Conservation (phyloP, 768 basidiomycete genomes). For the Trametes coccinea region DNA sequence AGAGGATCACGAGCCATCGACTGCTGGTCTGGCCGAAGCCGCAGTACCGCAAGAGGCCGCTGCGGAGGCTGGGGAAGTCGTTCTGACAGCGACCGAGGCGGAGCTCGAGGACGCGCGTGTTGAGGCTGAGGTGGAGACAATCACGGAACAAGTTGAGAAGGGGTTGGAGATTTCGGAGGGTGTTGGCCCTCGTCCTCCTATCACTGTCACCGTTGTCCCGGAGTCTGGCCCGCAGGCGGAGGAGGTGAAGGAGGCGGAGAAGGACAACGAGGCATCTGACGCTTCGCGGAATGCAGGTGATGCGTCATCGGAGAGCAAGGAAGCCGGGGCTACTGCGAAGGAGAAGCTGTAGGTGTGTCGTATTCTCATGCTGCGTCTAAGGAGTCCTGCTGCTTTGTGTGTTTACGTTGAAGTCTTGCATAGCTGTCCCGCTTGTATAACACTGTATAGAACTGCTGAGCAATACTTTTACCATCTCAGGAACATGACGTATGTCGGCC, state of each 20-base stretch:
- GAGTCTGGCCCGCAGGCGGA: neutral
- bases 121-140: conserved; percentile 10
- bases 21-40: neutral
- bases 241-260: neutral
- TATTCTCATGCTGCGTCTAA: neutral
- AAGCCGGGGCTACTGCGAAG: neutral
- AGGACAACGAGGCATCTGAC: neutral
- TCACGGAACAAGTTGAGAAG: conserved; percentile 12
- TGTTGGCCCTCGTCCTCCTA: neutral
- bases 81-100: neutral
- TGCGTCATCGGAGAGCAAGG: neutral
- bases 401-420: neutral
- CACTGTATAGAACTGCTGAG: neutral
- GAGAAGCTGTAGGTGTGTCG: conserved; percentile 15
- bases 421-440: conserved; percentile 4
- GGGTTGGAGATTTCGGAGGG: conserved; percentile 13
- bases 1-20: neutral
- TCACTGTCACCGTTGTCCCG: conserved; percentile 1
- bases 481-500: neutral
- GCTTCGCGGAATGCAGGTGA: neutral
- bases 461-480: neutral
- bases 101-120: conserved; percentile 7
- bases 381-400: neutral
- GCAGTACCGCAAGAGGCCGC: neutral
- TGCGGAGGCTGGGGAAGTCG: neutral